Percentiles rank a stretch among this genome's conserved stretches.
These are phyloP conservation scores for Nemania sp. DNA, from an alignment of 2,329 filamentous ascomycete species.

Conservation along the genomic window DNA sequence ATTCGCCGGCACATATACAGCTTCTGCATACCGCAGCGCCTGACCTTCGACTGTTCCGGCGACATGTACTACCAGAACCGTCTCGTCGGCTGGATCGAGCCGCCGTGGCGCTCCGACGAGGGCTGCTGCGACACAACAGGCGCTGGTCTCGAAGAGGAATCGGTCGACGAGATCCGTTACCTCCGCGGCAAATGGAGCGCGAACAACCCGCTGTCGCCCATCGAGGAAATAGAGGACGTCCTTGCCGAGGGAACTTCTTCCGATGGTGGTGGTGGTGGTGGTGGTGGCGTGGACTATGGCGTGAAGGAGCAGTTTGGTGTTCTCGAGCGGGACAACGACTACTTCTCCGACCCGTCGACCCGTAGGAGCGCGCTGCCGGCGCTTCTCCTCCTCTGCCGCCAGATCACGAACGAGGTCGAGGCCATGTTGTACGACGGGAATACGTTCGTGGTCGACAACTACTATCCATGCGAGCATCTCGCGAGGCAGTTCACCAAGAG, in stretches of 20 bases:
- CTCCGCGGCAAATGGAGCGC: too few relatives aligned
- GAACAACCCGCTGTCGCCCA: too few relatives aligned
- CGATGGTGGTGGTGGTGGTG: background rate
- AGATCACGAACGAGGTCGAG: slow-evolving; percentile 18
- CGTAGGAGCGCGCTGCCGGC: slow-evolving; percentile 11
- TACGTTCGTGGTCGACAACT: slow-evolving; percentile 8
- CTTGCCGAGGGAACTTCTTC: background rate
- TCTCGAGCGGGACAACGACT: background rate
- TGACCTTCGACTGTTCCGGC: slow-evolving; percentile 10
- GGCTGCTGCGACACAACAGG: background rate
- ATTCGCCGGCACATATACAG: slow-evolving; percentile 16
- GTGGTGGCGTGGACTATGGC: background rate
- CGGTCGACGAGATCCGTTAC: background rate
- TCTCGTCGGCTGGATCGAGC: slow-evolving; percentile 5
- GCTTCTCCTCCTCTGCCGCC: slow-evolving; percentile 16
- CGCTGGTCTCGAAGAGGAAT: background rate
- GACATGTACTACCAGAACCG: slow-evolving; percentile 22
- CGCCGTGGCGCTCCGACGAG: slow-evolving; percentile 5
- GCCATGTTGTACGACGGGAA: slow-evolving; percentile 16
- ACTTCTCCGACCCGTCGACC: background rate
- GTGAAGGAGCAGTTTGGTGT: background rate
- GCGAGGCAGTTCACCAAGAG: slow-evolving; percentile 7
- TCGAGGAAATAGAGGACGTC: background rate
- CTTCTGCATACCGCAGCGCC: slow-evolving; percentile 13
- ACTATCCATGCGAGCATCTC: background rate